Percentiles rank a stretch among this genome's conserved stretches.
Evolutionary conservation across 2,329 filamentous ascomycete genomes (phyloP).

Genomic region (Fusarium nodosum): DNA sequence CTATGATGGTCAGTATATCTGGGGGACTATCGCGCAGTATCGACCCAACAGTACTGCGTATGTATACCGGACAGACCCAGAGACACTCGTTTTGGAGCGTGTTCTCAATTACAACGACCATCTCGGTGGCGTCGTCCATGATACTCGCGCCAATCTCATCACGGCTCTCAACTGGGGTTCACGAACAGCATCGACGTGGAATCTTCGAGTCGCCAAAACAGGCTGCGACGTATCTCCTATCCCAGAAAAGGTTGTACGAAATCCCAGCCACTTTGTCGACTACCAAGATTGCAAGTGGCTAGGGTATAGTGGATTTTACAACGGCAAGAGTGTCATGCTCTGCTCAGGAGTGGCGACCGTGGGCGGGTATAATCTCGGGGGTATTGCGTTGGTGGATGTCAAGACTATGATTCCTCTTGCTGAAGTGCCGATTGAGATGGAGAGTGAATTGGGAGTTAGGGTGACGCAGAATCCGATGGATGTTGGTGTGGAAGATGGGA

Average conservation of each 20-base stretch:
- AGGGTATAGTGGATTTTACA: conserved; percentile 56
- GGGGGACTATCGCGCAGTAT: conserved; percentile 63
- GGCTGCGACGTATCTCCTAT: conserved; percentile 38
- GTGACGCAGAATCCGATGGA: conserved; percentile 66
- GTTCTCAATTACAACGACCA: conserved; percentile 59
- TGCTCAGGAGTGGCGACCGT: conserved; percentile 61
- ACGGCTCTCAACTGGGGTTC: conserved; percentile 63
- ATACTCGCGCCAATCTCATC: conserved; percentile 53
- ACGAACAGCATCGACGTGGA: conserved; percentile 57
- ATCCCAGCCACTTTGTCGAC: conserved; percentile 62
- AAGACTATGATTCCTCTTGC: conserved; percentile 60
- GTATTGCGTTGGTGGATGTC: conserved; percentile 62
- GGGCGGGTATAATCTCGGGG: conserved; percentile 56
- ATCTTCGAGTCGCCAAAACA: conserved; percentile 41
- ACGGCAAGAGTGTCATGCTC: conserved; percentile 60
- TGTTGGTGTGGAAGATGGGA: conserved; percentile 59
- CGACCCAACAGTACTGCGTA: conserved; percentile 62
- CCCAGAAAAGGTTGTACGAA: conserved; percentile 46
- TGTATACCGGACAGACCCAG: conserved; percentile 57
- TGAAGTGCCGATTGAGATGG: conserved; percentile 61
- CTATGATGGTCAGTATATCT: conserved; percentile 62
- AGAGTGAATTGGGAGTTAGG: conserved; percentile 55
- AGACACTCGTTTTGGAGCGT: conserved; percentile 52
- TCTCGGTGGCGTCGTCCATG: conserved; percentile 62
- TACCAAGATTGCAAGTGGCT: conserved; percentile 68